Evolutionary conservation across 1,284 basidiomycete genomes (phyloP).

Genomic region (Cystobasidium sp.): DNA sequence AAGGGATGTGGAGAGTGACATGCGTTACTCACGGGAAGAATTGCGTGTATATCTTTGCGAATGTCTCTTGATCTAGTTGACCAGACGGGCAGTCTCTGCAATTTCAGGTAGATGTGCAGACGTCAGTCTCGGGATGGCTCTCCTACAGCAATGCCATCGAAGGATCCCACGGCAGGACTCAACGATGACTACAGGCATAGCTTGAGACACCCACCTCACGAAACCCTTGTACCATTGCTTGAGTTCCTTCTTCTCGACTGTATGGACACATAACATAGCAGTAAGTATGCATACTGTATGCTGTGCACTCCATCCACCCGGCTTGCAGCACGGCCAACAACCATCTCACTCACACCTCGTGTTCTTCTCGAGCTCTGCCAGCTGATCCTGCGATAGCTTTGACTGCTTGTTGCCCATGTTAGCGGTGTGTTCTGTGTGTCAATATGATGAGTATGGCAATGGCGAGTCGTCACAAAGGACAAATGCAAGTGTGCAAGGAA

Average conservation of each 20-base stretch:
- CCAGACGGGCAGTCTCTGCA: constrained; percentile 99
- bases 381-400: constrained; percentile 93
- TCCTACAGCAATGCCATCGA: neutral
- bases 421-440: neutral
- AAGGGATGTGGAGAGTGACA: neutral
- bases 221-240: constrained; percentile 78
- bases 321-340: neutral
- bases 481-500: neutral
- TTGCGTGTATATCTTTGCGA: constrained; percentile 97
- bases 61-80: constrained; percentile 93
- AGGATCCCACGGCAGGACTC: neutral
- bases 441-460: neutral
- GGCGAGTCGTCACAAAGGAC: neutral
- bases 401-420: constrained; percentile 91
- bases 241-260: constrained; percentile 99
- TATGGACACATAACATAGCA: neutral
- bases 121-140: too few relatives aligned
- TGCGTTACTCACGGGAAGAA: constrained; percentile 48
- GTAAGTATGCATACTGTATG: neutral
- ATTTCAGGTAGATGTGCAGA: constrained; percentile 83
- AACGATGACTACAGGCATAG: neutral
- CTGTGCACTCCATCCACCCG: neutral
- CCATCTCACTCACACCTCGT: constrained; percentile 87
- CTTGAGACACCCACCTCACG: constrained; percentile 38
- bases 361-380: constrained; percentile 94